Conservation (phyloP, 495 filamentous ascomycete genomes). For the Daldinia vernicosa region DNA sequence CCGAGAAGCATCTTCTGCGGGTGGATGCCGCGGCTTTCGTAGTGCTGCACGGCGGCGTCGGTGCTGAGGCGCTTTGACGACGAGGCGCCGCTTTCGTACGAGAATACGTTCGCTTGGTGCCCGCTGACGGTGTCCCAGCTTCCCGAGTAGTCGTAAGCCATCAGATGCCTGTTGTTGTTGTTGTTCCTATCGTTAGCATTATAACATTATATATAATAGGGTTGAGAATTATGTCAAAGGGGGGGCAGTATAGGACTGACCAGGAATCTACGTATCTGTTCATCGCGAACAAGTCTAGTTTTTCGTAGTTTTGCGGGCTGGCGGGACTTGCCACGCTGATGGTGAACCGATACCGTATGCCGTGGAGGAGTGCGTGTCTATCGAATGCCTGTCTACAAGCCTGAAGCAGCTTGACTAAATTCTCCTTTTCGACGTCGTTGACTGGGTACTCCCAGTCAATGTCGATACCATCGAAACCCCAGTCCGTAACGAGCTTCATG, state of each 20-base stretch:
- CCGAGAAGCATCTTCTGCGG: constrained; percentile 79
- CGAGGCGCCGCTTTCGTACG: constrained; percentile 54
- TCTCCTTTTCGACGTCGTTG: constrained; percentile 65
- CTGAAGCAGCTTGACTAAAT: constrained; percentile 76
- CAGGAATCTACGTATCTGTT: constrained; percentile 82
- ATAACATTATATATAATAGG: no score
- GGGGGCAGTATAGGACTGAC: constrained; percentile 58
- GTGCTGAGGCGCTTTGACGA: constrained; percentile 73
- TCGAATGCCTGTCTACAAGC: constrained; percentile 73
- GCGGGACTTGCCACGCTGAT: constrained; percentile 76
- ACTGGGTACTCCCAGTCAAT: constrained; percentile 73
- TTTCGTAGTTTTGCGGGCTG: constrained; percentile 72
- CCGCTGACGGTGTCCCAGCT: constrained; percentile 74
- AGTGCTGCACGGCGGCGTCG: constrained; percentile 71
- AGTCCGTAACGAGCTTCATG: constrained; percentile 71
- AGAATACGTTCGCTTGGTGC: constrained; percentile 79
- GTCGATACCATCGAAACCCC: constrained; percentile 66
- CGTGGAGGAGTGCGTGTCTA: constrained; percentile 62
- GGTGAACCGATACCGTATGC: constrained; percentile 66
- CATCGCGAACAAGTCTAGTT: constrained; percentile 74
- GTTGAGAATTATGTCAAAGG: no score
- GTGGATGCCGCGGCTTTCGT: constrained; percentile 68
- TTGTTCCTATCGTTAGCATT: no score
- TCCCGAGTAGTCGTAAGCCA: constrained; percentile 80
- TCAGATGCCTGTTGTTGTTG: constrained; percentile 65